Conservation (phyloP, 306 rosid genomes). For the Vigna trinervia region DNA sequence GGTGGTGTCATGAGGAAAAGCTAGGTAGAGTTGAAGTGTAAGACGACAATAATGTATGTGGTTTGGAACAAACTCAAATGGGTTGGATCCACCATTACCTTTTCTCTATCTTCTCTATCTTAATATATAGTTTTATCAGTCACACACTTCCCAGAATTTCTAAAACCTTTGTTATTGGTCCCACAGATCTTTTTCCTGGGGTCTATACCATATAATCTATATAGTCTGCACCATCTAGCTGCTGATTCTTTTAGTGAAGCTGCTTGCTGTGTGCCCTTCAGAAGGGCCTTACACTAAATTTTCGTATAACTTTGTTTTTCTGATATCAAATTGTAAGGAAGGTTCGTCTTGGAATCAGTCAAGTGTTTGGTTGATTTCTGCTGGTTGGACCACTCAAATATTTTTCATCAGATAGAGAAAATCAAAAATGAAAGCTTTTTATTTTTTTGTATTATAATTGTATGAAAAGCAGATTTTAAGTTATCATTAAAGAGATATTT, state of each 20-base stretch:
- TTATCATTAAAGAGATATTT: constrained; percentile 44
- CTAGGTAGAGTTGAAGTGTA: constrained; percentile 49
- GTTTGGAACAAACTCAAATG: constrained; percentile 62
- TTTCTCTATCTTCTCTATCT: constrained; percentile 39
- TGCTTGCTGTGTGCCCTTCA: constrained; percentile 33
- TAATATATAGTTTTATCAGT: constrained; percentile 22
- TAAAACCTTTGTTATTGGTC: constrained; percentile 51
- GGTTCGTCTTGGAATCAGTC: constrained; percentile 43
- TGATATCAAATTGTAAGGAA: constrained; percentile 33
- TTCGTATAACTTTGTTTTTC: not conserved
- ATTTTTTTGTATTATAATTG: constrained; percentile 9
- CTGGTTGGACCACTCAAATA: constrained; percentile 46
- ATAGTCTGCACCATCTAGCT: constrained; percentile 25
- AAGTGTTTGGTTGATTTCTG: constrained; percentile 44
- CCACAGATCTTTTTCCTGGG: constrained; percentile 48
- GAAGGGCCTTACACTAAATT: constrained; percentile 20
- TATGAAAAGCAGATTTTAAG: constrained; percentile 40
- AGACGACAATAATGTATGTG: constrained; percentile 61
- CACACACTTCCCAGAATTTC: constrained; percentile 44
- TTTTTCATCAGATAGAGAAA: constrained; percentile 14
- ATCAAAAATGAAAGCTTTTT: constrained; percentile 8
- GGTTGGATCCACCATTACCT: constrained; percentile 78
- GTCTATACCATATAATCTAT: constrained; percentile 31
- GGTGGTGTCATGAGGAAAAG: constrained; percentile 51
- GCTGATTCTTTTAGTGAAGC: constrained; percentile 27